A percentile compares a stretch with the other conserved stretches of the same genome.
These are phyloP conservation scores for Aspergillus ibericus DNA, from an alignment of 2,329 filamentous ascomycete species.

Conservation along the genomic window DNA sequence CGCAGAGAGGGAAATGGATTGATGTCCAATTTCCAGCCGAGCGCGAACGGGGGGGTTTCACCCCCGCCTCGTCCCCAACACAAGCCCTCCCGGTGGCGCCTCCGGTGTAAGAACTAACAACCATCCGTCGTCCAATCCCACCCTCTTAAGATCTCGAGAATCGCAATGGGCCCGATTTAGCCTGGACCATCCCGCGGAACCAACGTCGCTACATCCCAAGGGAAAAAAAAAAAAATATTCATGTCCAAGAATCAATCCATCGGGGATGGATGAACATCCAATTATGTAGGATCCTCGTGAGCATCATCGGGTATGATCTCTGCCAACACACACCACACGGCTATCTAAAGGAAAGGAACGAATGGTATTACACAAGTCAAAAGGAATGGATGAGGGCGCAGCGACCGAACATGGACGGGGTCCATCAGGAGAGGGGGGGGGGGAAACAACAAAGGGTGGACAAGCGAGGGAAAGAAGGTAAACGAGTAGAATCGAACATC, in stretches of 20 bases:
- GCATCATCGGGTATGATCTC: constrained; percentile 20
- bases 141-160: too few relatives aligned
- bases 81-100: too few relatives aligned
- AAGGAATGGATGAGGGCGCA: constrained; percentile 6
- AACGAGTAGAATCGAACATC: constrained; percentile 15
- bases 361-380: constrained; percentile 9
- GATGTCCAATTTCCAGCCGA: neutral
- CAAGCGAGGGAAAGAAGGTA: constrained; percentile 8
- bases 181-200: neutral
- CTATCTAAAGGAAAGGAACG: constrained; percentile 8
- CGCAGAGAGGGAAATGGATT: neutral
- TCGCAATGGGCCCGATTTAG: too few relatives aligned
- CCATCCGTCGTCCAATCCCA: too few relatives aligned
- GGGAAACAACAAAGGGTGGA: constrained; percentile 1
- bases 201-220: neutral
- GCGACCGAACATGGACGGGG: neutral
- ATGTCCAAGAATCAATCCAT: neutral
- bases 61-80: neutral
- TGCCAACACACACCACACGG: constrained; percentile 7
- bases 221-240: neutral
- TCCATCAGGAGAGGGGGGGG: neutral
- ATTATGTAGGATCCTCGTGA: constrained; percentile 21
- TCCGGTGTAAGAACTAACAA: too few relatives aligned
- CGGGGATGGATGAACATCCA: constrained; percentile 9
- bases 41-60: neutral